Evolutionary conservation across 345 rosid species (phyloP), one percentile per base, ranked within the genome.

Genomic region (Hirschfeldia incana): DNA sequence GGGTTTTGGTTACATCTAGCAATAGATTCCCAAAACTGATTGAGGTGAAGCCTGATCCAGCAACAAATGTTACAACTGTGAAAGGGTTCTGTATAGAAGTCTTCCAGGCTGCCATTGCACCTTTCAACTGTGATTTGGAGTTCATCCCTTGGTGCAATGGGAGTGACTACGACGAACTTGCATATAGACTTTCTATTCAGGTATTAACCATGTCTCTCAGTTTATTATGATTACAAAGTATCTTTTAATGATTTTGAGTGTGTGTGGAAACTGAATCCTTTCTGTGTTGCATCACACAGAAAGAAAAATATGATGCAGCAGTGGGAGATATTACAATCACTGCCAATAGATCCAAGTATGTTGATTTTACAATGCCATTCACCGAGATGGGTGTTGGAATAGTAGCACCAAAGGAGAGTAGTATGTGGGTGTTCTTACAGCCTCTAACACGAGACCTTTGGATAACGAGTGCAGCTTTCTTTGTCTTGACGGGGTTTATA

Each of bases 361-460:
- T 84, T 4, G 89, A 87, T 68, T 88, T 85, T 27, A 89, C 88
- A 0, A n/a, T 86, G 49, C 84, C 94, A 29, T 1, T 55, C 75
- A 44, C 87, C 0, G 88, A 87, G 3, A 64, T 84, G 34, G 87
- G 87, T 16, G 79, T 86, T 62, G 78, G 83, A 32, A 79, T 85
- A 86, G 75, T 88, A 29, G 91, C 85, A 72, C 61, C 70, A 34
- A 75, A 10, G 28, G 63, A 66, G 42, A 84, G 65, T 53, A 77
- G 84, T 65, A 69, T 78, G 58, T 87, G 91, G 92, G 80, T 84
- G 51, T 90, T 89, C 80, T 73, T 86, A 6, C 72, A 85, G 74
- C 95, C 95, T 3, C 76, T 87, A 7, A 81, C 80, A 12, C 42
- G 17, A 76, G 73, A 81, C 11, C 88, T 89, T 21, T 90, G 91